Conservation (phyloP, 768 basidiomycete genomes). For the Tubosaeta brunneosetosa region DNA sequence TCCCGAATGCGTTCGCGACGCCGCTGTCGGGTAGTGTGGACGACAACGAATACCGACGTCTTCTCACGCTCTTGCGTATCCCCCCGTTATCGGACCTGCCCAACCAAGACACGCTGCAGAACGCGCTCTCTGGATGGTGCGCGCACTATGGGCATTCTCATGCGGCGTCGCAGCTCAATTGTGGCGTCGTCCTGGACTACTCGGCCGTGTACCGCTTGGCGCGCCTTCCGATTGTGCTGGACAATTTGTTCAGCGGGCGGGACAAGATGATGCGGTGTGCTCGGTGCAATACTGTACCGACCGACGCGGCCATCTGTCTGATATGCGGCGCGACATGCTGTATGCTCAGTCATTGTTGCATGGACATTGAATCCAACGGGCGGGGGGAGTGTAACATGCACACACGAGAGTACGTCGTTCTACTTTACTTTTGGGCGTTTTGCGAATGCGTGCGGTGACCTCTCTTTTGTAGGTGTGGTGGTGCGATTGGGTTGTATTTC, state of each 20-base stretch:
- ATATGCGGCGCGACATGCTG: constrained; percentile 86
- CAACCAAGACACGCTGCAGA: constrained; percentile 82
- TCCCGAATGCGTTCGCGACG: constrained; percentile 55
- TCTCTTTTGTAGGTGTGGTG: constrained; percentile 66
- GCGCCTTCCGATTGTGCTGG: constrained; percentile 74
- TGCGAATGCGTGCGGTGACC: not conserved
- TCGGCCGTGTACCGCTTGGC: constrained; percentile 80
- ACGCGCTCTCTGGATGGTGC: constrained; percentile 86
- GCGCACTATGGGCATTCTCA: constrained; percentile 83
- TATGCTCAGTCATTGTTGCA: constrained; percentile 89
- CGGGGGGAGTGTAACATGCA: constrained; percentile 96
- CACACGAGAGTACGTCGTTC: constrained; percentile 74
- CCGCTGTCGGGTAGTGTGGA: constrained; percentile 38
- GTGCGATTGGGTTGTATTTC: constrained; percentile 84
- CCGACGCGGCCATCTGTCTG: constrained; percentile 86
- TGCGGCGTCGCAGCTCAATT: constrained; percentile 72
- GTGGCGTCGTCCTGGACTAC: constrained; percentile 76
- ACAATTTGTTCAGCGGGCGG: constrained; percentile 74
- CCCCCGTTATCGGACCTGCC: constrained; percentile 77
- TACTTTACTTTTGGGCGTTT: no score
- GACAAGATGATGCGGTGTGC: constrained; percentile 70
- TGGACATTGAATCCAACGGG: constrained; percentile 49
- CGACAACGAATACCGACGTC: constrained; percentile 71
- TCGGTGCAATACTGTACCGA: constrained; percentile 73
- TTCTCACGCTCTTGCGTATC: constrained; percentile 71